phyloP scores from a whole-genome alignment of 306 rosid genomes.

The barrel medic (Medicago truncatula) region DNA sequence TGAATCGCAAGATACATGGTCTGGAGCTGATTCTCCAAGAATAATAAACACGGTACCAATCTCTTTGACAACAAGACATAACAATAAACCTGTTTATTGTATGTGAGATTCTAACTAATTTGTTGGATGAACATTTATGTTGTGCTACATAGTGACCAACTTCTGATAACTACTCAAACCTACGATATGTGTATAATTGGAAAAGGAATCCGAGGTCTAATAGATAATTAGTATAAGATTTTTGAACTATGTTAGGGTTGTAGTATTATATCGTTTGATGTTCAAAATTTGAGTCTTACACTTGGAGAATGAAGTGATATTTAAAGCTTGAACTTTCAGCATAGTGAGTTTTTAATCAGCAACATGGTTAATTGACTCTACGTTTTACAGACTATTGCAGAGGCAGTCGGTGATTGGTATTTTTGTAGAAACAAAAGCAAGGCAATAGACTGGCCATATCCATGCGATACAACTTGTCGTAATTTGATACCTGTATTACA shows the following conservation, averaged over 20 bases:
- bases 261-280: conserved; percentile 9
- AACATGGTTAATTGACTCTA: conserved; percentile 21
- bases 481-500: conserved; percentile 59
- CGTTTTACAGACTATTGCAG: conserved; percentile 80
- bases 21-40: conserved; percentile 72
- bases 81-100: conserved; percentile 12
- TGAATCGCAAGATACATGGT: conserved; percentile 93
- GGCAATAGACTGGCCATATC: conserved; percentile 84
- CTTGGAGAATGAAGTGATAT: neutral
- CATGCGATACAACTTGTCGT: conserved; percentile 84
- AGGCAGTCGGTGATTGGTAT: conserved; percentile 96
- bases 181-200: neutral
- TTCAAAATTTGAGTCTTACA: conserved; percentile 3
- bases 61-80: neutral
- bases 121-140: conserved; percentile 3
- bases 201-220: conserved; percentile 15
- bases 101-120: conserved; percentile 12
- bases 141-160: neutral
- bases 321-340: conserved; percentile 12
- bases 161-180: conserved; percentile 13
- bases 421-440: conserved; percentile 67
- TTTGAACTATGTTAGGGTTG: conserved; percentile 14
- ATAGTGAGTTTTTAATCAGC: neutral
- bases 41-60: conserved; percentile 67
- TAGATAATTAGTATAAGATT: neutral